A percentile compares a stretch with the other conserved stretches of the same genome.
These are phyloP conservation scores for Podaxis sp. DNA, from an alignment of 768 basidiomycete species.

Conservation along the genomic window DNA sequence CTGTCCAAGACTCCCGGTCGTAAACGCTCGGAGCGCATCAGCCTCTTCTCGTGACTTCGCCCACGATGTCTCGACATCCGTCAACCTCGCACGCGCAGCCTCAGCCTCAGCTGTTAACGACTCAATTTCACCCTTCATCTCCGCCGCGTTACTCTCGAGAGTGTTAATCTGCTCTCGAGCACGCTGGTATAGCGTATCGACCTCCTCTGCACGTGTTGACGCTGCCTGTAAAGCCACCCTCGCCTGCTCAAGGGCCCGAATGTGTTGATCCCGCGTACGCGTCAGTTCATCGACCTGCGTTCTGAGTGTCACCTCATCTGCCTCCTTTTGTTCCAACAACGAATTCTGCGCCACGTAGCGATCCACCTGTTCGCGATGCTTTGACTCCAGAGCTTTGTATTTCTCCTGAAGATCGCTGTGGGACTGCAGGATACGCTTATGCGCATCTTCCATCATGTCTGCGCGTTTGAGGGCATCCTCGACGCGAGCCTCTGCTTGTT, in stretches of 20 bases:
- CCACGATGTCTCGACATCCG: slow-evolving; percentile 89
- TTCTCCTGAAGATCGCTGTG: slow-evolving; percentile 70
- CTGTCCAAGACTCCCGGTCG: slow-evolving; percentile 83
- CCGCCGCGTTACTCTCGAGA: slow-evolving; percentile 75
- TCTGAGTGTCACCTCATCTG: slow-evolving; percentile 65
- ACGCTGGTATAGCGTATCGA: slow-evolving; percentile 70
- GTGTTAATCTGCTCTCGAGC: slow-evolving; percentile 66
- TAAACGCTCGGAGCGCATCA: slow-evolving; percentile 82
- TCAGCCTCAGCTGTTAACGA: slow-evolving; percentile 73
- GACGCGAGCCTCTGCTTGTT: slow-evolving; percentile 78
- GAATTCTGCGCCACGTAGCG: slow-evolving; percentile 73
- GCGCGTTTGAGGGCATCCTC: slow-evolving; percentile 74
- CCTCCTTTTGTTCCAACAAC: slow-evolving; percentile 72
- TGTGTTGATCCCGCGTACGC: slow-evolving; percentile 75
- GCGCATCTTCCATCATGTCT: slow-evolving; percentile 67
- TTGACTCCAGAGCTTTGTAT: slow-evolving; percentile 55
- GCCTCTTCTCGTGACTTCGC: slow-evolving; percentile 92
- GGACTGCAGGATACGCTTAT: slow-evolving; percentile 60
- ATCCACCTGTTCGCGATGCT: slow-evolving; percentile 75
- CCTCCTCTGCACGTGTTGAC: slow-evolving; percentile 73
- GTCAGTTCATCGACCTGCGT: slow-evolving; percentile 71
- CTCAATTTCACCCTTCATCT: slow-evolving; percentile 82
- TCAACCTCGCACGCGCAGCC: slow-evolving; percentile 56
- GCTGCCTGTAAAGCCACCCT: slow-evolving; percentile 74
- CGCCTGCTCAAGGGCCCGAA: slow-evolving; percentile 85